A percentile compares a stretch with the other conserved stretches of the same genome.
Conservation (phyloP, 192 early-diverging fungal species). For the Coemansia asiatica region DNA sequence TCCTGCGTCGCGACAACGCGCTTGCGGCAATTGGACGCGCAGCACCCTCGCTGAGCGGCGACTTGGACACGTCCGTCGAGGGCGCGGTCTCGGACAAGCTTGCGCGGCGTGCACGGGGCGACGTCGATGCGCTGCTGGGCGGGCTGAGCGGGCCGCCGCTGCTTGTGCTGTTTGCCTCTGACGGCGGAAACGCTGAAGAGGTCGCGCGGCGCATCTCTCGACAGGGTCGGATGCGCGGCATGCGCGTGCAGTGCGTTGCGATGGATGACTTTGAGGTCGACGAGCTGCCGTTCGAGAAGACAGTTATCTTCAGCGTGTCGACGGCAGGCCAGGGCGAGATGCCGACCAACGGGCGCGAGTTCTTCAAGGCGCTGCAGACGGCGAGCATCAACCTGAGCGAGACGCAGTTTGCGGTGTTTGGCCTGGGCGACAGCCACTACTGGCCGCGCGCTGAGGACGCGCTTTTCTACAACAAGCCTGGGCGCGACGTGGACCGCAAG, state of each 20-base stretch:
- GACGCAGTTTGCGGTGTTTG: slow-evolving; percentile 80
- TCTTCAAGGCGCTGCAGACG: slow-evolving; percentile 73
- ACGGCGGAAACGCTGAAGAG: slow-evolving; percentile 84
- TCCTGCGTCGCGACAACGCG: slow-evolving; percentile 82
- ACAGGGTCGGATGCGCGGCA: slow-evolving; percentile 80
- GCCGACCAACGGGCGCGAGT: slow-evolving; percentile 86
- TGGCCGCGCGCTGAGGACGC: slow-evolving; percentile 92
- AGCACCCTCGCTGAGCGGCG: slow-evolving; percentile 62
- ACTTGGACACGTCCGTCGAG: slow-evolving; percentile 66
- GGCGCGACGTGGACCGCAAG: slow-evolving; percentile 80
- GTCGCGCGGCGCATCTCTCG: slow-evolving; percentile 79
- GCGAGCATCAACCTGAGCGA: slow-evolving; percentile 63
- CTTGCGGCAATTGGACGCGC: slow-evolving; percentile 73
- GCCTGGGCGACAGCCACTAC: slow-evolving; percentile 92
- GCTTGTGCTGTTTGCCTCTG: slow-evolving; percentile 87
- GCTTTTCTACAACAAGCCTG: slow-evolving; percentile 89
- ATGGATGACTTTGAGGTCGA: slow-evolving; percentile 85
- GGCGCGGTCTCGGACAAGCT: slow-evolving; percentile 55
- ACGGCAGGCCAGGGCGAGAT: slow-evolving; percentile 98
- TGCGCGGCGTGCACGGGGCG: slow-evolving; percentile 65
- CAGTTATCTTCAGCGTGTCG: slow-evolving; percentile 74
- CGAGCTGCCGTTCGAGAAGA: slow-evolving; percentile 73
- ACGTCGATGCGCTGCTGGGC: slow-evolving; percentile 67
- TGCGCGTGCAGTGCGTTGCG: slow-evolving; percentile 71
- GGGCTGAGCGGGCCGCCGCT: slow-evolving; percentile 77